A percentile compares a stretch with the other conserved stretches of the same genome.
These are phyloP conservation scores for Aaosphaeria arxii DNA, from an alignment of 2,329 filamentous ascomycete species.

Conservation along the genomic window DNA sequence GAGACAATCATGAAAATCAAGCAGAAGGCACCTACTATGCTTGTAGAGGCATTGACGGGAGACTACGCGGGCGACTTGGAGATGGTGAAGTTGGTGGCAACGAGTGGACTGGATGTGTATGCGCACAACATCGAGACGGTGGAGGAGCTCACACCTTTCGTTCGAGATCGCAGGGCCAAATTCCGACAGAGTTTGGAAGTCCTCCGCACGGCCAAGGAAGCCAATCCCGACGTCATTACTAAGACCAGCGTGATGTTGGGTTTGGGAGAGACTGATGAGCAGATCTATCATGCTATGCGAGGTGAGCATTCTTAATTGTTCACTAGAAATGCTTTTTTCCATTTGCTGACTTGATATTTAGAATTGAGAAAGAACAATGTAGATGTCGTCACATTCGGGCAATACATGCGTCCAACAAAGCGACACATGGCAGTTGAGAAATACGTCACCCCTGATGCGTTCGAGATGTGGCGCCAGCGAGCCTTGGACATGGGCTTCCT, in stretches of 20 bases:
- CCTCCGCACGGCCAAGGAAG: constrained; percentile 75
- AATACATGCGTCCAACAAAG: constrained; percentile 99
- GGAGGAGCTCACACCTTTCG: constrained; percentile 83
- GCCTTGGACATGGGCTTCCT: constrained; percentile 94
- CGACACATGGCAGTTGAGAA: constrained; percentile 95
- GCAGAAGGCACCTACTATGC: constrained; percentile 63
- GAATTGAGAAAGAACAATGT: constrained; percentile 78
- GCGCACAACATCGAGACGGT: constrained; percentile 97
- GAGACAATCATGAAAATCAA: constrained; percentile 96
- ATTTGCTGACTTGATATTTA: constrained; percentile 21
- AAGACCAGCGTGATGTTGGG: constrained; percentile 99
- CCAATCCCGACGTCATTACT: constrained; percentile 78
- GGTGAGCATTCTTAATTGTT: constrained; percentile 45
- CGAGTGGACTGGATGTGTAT: constrained; percentile 89
- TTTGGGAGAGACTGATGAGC: constrained; percentile 84
- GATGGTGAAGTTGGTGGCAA: constrained; percentile 80
- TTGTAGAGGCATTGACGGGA: constrained; percentile 82
- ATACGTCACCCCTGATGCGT: constrained; percentile 87
- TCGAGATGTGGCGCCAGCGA: constrained; percentile 86
- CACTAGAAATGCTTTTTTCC: neutral
- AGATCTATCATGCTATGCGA: constrained; percentile 74
- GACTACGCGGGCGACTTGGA: constrained; percentile 84
- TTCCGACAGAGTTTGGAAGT: constrained; percentile 84
- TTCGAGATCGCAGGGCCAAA: constrained; percentile 83
- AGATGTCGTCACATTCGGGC: constrained; percentile 97